Conservation (phyloP, 768 basidiomycete species). For the Lactarius tabidus region DNA sequence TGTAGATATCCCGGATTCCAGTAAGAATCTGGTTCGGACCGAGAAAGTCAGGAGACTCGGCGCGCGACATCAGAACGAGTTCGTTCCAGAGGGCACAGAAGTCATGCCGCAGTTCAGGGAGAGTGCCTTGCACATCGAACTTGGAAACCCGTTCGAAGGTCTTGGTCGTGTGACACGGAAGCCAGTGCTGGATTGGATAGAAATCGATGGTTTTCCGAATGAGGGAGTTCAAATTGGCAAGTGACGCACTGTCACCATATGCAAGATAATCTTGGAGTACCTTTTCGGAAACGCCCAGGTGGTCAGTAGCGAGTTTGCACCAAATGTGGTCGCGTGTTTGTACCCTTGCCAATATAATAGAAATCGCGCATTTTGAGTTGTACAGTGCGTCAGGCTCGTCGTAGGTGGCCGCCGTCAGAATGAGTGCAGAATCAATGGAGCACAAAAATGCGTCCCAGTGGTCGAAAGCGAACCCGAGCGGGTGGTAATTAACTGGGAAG, state of each 20-base stretch:
- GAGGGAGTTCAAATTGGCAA: not conserved
- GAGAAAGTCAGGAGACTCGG: too few relatives aligned
- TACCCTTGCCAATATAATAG: not conserved
- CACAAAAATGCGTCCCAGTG: too few relatives aligned
- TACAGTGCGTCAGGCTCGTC: too few relatives aligned
- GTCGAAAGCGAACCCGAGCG: accelerated
- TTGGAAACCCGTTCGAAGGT: not conserved
- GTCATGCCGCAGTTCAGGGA: not conserved
- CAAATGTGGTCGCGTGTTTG: not conserved
- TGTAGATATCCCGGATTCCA: too few relatives aligned
- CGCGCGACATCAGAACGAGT: too few relatives aligned
- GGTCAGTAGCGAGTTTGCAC: not conserved
- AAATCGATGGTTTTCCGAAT: not conserved
- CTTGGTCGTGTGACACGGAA: not conserved
- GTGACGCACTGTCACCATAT: not conserved
- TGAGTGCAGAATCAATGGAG: too few relatives aligned
- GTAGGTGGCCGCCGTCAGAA: too few relatives aligned
- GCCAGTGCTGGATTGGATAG: too few relatives aligned
- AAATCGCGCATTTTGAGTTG: not conserved
- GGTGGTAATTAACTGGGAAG: too few relatives aligned
- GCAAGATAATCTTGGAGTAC: constrained; percentile 1
- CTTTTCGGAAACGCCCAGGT: not conserved
- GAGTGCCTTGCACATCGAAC: not conserved
- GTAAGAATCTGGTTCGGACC: not conserved
- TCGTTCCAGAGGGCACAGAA: too few relatives aligned